Conservation (phyloP, 176 grass and related monocot species). For the Cenchrus fungigraminus region DNA sequence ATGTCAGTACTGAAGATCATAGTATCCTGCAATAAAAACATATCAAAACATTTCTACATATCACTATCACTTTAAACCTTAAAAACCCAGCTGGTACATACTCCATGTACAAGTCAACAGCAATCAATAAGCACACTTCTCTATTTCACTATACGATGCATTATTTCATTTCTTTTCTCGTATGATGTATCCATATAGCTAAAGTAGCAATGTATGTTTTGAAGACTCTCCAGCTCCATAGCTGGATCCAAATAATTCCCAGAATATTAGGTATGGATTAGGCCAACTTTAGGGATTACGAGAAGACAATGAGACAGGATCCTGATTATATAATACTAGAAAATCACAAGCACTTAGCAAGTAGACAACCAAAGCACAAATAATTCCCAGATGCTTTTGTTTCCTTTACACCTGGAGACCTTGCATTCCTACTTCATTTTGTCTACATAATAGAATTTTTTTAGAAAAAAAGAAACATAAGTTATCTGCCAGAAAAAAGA, state of each 20-base stretch:
- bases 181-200: background rate
- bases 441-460: background rate
- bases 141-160: too few species aligned
- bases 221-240: background rate
- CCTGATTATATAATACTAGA: background rate
- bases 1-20: too few species aligned
- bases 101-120: too few species aligned
- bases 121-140: too few species aligned
- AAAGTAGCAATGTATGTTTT: background rate
- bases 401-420: background rate
- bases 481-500: background rate
- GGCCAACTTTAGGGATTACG: background rate
- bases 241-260: conserved; percentile 8
- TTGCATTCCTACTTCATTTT: background rate
- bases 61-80: too few species aligned
- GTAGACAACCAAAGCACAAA: conserved; percentile 13
- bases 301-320: background rate
- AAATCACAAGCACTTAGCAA: conserved; percentile 11
- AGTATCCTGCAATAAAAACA: too few species aligned
- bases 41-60: too few species aligned
- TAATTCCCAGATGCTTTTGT: background rate
- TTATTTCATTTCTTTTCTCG: background rate
- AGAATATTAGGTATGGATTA: conserved; percentile 14
- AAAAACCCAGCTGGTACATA: too few species aligned
- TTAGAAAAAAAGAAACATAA: background rate